A percentile compares a stretch with the other conserved stretches of the same genome.
Conservation (phyloP, 345 rosid species). For the Schrenkiella parvula region DNA sequence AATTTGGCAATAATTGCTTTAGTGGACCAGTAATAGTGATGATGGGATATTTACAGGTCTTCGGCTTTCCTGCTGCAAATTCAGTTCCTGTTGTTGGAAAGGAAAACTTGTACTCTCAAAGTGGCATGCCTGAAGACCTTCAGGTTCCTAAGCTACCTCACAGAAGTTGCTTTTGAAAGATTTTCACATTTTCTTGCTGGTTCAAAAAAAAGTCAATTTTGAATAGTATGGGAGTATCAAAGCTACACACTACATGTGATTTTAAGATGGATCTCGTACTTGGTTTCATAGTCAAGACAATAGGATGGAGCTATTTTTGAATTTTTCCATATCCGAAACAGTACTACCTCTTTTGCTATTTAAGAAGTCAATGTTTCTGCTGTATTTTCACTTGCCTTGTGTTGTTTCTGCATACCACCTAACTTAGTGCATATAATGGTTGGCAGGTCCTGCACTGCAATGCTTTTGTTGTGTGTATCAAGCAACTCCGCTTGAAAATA, state of each 20-base stretch:
- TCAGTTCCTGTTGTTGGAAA: conserved; percentile 38
- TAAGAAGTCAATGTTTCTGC: conserved; percentile 6
- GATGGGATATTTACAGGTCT: conserved; percentile 51
- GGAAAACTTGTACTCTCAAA: conserved; percentile 39
- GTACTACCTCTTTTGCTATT: neutral
- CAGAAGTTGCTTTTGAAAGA: conserved; percentile 1
- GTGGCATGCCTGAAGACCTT: conserved; percentile 42
- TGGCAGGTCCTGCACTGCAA: conserved; percentile 72
- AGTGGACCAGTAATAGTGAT: conserved; percentile 40
- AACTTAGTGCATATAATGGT: conserved; percentile 56
- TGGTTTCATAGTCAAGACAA: conserved; percentile 12
- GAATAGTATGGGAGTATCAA: conserved; percentile 14
- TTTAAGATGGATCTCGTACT: neutral
- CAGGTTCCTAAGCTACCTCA: conserved; percentile 49
- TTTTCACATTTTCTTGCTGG: neutral
- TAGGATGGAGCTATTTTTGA: conserved; percentile 18
- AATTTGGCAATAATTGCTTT: conserved; percentile 29
- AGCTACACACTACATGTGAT: neutral
- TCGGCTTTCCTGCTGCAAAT: conserved; percentile 29
- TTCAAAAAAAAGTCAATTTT: neutral
- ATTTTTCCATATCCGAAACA: conserved; percentile 6
- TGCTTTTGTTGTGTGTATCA: conserved; percentile 41
- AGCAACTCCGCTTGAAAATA: conserved; percentile 49
- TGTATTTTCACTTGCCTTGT: conserved; percentile 6
- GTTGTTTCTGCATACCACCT: conserved; percentile 30